Evolutionary conservation across 139 green algal species (phyloP).

Genomic region (Chlamydomonas sp.): DNA sequence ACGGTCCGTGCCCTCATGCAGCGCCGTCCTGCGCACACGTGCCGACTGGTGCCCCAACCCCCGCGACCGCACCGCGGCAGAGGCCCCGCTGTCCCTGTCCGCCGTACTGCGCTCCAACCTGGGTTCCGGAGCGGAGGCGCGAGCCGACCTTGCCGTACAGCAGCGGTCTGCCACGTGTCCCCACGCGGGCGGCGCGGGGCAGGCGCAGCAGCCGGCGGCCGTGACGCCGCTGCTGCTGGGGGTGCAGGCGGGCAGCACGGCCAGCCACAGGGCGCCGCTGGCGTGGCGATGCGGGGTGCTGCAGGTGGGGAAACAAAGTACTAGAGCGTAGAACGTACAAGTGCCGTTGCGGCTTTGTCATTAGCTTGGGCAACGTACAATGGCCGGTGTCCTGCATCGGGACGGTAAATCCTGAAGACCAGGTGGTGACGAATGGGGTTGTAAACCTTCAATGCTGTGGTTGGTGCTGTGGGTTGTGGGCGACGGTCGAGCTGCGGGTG

Average conservation of each 20-base stretch:
- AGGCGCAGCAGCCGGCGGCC: not conserved
- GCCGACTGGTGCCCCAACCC: not conserved
- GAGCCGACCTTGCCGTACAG: not conserved
- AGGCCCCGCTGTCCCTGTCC: not conserved
- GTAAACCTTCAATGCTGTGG: not conserved
- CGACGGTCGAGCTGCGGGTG: too few species aligned
- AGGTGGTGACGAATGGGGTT: not conserved
- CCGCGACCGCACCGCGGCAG: not conserved
- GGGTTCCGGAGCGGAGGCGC: not conserved
- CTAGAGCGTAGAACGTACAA: too few species aligned
- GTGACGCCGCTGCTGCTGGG: conserved; percentile 20
- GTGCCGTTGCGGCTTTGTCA: too few species aligned
- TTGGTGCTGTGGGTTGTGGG: not conserved
- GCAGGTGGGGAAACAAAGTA: not conserved
- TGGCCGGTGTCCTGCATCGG: too few species aligned
- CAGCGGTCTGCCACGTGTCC: not conserved
- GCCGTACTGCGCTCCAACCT: not conserved
- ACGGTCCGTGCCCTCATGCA: not conserved
- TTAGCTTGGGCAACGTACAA: too few species aligned
- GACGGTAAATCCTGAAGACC: too few species aligned
- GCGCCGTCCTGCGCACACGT: not conserved
- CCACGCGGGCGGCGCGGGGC: not conserved
- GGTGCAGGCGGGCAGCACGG: conserved; percentile 5
- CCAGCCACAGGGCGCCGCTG: not conserved
- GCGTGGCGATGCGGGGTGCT: conserved; percentile 16